Percentiles rank a stretch among this genome's conserved stretches.
Conservation (phyloP, 1,139 yeast species). For the Yamadazyma sp. region DNA sequence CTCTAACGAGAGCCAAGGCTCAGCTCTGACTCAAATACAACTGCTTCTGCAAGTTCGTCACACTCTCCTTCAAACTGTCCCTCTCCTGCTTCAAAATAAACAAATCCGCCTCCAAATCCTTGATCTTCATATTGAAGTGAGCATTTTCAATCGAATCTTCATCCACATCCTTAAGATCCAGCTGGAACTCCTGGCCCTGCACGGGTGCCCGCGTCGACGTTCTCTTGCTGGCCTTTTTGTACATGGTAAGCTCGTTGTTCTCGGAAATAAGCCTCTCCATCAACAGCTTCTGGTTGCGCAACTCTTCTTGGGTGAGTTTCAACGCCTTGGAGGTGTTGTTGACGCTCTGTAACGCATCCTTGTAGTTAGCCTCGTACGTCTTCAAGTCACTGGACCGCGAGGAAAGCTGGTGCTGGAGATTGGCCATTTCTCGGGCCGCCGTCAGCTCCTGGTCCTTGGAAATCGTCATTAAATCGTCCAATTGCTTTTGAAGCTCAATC, state of each 20-base stretch:
- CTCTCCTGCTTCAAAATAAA: conserved; percentile 81
- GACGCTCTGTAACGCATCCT: conserved; percentile 69
- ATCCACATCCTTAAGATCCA: conserved; percentile 19
- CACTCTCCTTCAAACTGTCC: conserved; percentile 70
- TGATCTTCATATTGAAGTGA: conserved; percentile 72
- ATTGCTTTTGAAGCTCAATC: conserved; percentile 45
- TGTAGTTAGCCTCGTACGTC: conserved; percentile 54
- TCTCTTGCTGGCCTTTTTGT: conserved; percentile 43
- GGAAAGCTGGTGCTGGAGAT: conserved; percentile 36
- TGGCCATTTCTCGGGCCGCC: conserved; percentile 32
- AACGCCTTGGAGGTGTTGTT: conserved; percentile 76
- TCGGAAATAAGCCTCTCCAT: conserved; percentile 61
- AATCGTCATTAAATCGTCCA: conserved; percentile 44
- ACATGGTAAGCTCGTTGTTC: conserved; percentile 65
- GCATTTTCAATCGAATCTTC: conserved; percentile 58
- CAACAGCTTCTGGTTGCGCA: conserved; percentile 55
- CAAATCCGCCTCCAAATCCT: conserved; percentile 83
- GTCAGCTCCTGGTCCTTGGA: conserved; percentile 38
- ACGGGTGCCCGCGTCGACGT: conserved; percentile 26
- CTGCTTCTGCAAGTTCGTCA: conserved; percentile 59
- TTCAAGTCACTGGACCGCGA: conserved; percentile 36
- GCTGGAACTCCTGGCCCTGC: conserved; percentile 15
- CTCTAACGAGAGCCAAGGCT: no score
- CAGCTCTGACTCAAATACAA: conserved; percentile 33
- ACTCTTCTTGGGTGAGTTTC: conserved; percentile 69